Percentiles rank a stretch among this genome's conserved stretches.
These are phyloP conservation scores for Piper longum DNA, from an alignment of 164 flowering plant species.

Conservation along the genomic window DNA sequence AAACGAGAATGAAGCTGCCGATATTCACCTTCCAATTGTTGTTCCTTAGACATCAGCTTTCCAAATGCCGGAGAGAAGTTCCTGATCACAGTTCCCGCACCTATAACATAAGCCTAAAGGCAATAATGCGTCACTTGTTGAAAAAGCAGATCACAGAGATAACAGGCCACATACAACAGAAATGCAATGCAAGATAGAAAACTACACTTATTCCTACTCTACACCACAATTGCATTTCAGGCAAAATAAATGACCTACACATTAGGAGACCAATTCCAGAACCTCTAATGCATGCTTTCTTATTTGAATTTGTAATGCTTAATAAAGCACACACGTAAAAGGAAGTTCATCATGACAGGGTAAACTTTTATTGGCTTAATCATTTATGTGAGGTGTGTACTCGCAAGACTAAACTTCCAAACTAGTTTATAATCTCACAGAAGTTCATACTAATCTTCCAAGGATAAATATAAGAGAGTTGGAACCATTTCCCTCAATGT, in stretches of 20 bases:
- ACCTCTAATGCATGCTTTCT: no score
- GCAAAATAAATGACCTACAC: no score
- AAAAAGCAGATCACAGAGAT: neutral
- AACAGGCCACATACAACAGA: neutral
- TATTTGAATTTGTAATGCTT: no score
- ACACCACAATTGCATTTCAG: no score
- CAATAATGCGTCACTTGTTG: neutral
- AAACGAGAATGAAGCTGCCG: conserved; percentile 89
- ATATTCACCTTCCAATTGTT: conserved; percentile 95
- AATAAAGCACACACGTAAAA: no score
- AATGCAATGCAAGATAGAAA: neutral
- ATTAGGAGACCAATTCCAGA: no score
- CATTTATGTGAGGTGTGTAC: no score
- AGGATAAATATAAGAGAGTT: no score
- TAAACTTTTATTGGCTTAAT: no score
- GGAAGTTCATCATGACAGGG: no score
- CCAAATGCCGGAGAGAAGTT: conserved; percentile 96
- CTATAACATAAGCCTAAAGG: conserved; percentile 76
- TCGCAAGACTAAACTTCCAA: no score
- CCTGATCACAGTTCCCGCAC: conserved; percentile 70
- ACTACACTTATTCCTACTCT: no score
- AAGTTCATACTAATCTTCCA: neutral
- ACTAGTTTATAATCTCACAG: neutral
- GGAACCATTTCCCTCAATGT: neutral
- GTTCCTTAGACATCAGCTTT: conserved; percentile 85